These are phyloP conservation scores for Lepidium africanum DNA, from an alignment of 345 rosid species.

Conservation along the genomic window DNA sequence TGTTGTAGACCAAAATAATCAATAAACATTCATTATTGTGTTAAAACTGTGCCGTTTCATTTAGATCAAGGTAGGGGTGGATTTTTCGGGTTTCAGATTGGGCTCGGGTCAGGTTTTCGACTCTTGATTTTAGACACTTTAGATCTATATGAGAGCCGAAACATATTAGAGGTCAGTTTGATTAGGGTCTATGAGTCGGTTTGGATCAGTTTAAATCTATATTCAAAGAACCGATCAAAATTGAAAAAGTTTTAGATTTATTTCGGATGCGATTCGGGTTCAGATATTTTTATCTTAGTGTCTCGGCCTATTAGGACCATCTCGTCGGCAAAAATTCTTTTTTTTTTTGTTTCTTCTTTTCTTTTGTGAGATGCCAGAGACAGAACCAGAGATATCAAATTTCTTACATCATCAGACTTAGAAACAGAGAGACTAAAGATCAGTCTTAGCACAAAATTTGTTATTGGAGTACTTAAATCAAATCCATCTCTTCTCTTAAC, in stretches of 20 bases:
- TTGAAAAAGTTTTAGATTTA: too few relatives aligned
- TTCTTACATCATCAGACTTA: neutral
- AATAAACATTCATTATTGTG: neutral
- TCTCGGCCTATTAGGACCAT: too few relatives aligned
- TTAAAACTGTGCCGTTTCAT: neutral
- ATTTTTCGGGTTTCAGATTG: too few relatives aligned
- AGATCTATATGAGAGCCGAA: too few relatives aligned
- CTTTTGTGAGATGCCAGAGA: neutral
- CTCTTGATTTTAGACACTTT: too few relatives aligned
- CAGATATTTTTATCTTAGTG: too few relatives aligned
- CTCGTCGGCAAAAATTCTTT: neutral
- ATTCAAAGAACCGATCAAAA: too few relatives aligned
- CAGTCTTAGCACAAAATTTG: conserved; percentile 13
- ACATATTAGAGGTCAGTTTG: too few relatives aligned
- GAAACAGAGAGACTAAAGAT: neutral
- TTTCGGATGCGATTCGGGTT: too few relatives aligned
- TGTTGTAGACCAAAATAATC: neutral
- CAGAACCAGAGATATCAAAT: neutral
- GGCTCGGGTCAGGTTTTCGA: too few relatives aligned
- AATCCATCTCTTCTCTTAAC: conserved; percentile 26
- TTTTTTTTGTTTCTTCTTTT: neutral
- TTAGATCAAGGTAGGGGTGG: neutral
- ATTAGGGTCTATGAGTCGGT: too few relatives aligned
- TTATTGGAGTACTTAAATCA: conserved; percentile 26
- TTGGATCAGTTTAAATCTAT: too few relatives aligned